Percentiles rank a stretch among this genome's conserved stretches.
These are phyloP conservation scores for Exophiala lecanii-corni DNA, from an alignment of 2,329 filamentous ascomycete genomes.

Conservation along the genomic window DNA sequence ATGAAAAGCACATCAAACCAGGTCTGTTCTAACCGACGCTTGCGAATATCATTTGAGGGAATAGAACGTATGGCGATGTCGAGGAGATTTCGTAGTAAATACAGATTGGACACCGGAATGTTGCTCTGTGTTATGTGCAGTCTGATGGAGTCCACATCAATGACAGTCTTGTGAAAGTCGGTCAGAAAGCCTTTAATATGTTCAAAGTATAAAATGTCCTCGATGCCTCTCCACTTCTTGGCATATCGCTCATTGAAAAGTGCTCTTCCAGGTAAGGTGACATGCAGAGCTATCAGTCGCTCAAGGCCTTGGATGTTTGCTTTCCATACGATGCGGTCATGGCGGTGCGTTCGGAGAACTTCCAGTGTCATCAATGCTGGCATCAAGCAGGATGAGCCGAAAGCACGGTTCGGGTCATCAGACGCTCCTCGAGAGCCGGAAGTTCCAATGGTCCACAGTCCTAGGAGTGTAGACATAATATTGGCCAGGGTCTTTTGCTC, in stretches of 20 bases:
- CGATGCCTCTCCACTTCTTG: slow-evolving; percentile 16
- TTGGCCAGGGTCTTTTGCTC: slow-evolving; percentile 1
- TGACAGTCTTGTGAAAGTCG: slow-evolving; percentile 5
- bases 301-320: slow-evolving; percentile 25
- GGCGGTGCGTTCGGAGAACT: neutral
- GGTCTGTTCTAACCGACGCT: slow-evolving; percentile 42
- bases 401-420: slow-evolving; percentile 15
- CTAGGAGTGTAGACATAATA: slow-evolving; percentile 5
- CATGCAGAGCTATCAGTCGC: slow-evolving; percentile 31
- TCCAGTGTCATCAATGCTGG: slow-evolving; percentile 29
- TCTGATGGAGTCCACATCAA: neutral
- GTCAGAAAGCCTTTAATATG: slow-evolving; percentile 15
- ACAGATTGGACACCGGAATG: neutral
- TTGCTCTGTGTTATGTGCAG: neutral
- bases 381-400: slow-evolving; percentile 27
- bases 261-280: slow-evolving; percentile 32
- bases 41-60: slow-evolving; percentile 39
- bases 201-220: slow-evolving; percentile 13
- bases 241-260: slow-evolving; percentile 18
- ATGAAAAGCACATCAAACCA: slow-evolving; percentile 50
- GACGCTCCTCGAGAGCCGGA: neutral
- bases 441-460: slow-evolving; percentile 10
- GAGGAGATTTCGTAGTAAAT: slow-evolving; percentile 23
- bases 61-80: slow-evolving; percentile 36
- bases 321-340: neutral